A percentile compares a stretch with the other conserved stretches of the same genome.
These are phyloP conservation scores for Rhodomyrtus tomentosa DNA, from an alignment of 345 rosid genomes.

Conservation along the genomic window DNA sequence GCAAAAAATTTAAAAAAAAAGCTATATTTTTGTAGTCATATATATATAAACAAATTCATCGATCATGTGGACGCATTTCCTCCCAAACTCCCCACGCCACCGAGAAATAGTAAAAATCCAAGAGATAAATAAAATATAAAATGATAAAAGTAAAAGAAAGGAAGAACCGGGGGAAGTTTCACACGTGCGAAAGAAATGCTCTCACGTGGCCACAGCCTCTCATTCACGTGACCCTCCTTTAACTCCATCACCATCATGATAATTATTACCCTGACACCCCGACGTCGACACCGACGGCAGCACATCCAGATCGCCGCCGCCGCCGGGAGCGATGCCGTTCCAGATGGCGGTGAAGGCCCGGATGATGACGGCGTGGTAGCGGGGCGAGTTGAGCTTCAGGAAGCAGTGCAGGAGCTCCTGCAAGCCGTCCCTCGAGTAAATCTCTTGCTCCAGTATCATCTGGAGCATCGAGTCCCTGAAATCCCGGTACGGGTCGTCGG, in stretches of 20 bases:
- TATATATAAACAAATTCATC: background rate
- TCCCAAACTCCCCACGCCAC: background rate
- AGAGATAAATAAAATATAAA: background rate
- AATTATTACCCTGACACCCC: background rate
- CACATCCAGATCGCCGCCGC: background rate
- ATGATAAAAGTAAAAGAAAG: background rate
- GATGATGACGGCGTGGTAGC: constrained; percentile 1
- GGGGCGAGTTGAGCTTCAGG: constrained; percentile 5
- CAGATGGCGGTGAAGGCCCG: constrained; percentile 7
- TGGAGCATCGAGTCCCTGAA: constrained; percentile 35
- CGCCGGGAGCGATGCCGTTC: background rate
- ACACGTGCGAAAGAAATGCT: background rate
- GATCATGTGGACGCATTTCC: background rate
- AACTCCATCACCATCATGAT: background rate
- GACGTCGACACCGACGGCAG: background rate
- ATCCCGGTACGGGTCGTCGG: constrained; percentile 35
- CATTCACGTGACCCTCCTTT: background rate
- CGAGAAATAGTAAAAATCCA: background rate
- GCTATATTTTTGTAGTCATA: background rate
- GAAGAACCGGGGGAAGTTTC: background rate
- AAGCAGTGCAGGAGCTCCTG: constrained; percentile 13
- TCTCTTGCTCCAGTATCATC: constrained; percentile 5
- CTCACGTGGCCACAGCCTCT: background rate
- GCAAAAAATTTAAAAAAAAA: background rate
- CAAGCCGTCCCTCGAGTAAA: constrained; percentile 5